These are phyloP conservation scores for Pyrenula massariospora DNA, from an alignment of 495 filamentous ascomycete genomes.

Conservation along the genomic window DNA sequence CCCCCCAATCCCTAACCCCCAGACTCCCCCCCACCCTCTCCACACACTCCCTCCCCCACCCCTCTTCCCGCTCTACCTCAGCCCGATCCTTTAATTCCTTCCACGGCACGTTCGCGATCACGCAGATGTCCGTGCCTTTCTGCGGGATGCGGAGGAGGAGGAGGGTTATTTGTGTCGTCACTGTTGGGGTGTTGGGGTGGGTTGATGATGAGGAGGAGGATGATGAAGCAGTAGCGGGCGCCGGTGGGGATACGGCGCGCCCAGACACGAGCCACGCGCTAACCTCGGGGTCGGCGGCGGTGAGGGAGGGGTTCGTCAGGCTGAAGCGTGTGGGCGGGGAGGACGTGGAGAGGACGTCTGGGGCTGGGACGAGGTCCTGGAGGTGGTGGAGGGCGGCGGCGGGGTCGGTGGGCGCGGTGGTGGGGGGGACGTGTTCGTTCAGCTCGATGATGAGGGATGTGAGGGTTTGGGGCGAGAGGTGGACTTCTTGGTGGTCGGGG, in stretches of 20 bases:
- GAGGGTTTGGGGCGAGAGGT: constrained; percentile 64
- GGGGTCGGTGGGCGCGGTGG: constrained; percentile 39
- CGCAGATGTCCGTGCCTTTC: constrained; percentile 72
- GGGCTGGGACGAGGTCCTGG: constrained; percentile 50
- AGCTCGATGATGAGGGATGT: constrained; percentile 84
- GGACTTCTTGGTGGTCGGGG: constrained; percentile 91
- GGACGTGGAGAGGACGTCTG: constrained; percentile 47
- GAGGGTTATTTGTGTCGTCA: constrained; percentile 21
- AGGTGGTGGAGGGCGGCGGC: constrained; percentile 64
- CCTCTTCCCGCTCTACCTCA: constrained; percentile 45
- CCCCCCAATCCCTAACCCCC: constrained; percentile 67
- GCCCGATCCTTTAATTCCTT: constrained; percentile 44
- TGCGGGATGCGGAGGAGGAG: constrained; percentile 58
- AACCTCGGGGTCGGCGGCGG: neutral
- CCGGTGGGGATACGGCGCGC: constrained; percentile 1
- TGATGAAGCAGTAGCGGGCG: neutral
- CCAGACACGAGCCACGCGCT: constrained; percentile 4
- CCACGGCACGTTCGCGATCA: constrained; percentile 84
- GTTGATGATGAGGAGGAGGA: neutral
- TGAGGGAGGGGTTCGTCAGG: constrained; percentile 14
- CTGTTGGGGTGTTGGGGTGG: constrained; percentile 3
- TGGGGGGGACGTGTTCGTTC: constrained; percentile 50
- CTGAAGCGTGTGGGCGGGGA: constrained; percentile 19
- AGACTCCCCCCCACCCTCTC: constrained; percentile 56
- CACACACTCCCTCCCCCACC: constrained; percentile 49